Conservation (phyloP, 108 stramenopile genomes). For the Skeletonema tropicum region DNA sequence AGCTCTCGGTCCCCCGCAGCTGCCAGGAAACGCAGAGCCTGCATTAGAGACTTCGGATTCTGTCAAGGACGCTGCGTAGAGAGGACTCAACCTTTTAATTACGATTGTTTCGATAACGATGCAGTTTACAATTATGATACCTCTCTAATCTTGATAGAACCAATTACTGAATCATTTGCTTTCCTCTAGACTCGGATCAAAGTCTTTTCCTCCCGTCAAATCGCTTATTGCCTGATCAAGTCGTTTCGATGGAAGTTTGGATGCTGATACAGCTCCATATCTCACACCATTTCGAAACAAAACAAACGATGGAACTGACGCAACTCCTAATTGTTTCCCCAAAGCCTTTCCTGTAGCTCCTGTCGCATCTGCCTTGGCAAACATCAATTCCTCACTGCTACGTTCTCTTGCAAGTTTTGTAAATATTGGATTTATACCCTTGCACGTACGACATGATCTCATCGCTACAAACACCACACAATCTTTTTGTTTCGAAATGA, state of each 20-base stretch:
- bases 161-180: not conserved
- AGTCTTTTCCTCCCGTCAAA: constrained; percentile 44
- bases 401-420: constrained; percentile 68
- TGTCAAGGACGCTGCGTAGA: not conserved
- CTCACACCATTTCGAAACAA: constrained; percentile 70
- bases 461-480: constrained; percentile 81
- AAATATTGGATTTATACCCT: constrained; percentile 62
- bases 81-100: not conserved
- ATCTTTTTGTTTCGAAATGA: constrained; percentile 51
- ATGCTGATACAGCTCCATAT: constrained; percentile 66
- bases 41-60: not conserved
- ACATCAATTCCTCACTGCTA: constrained; percentile 55
- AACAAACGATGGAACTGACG: constrained; percentile 81
- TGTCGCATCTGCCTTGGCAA: constrained; percentile 79
- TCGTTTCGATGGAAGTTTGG: constrained; percentile 68
- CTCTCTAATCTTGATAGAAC: too few relatives aligned
- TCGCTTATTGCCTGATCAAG: constrained; percentile 60
- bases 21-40: not conserved
- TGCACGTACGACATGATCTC: constrained; percentile 82
- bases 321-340: constrained; percentile 61
- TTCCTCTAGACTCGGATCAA: constrained; percentile 40
- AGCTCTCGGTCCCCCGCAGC: not conserved
- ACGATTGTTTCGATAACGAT: too few relatives aligned
- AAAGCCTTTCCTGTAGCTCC: constrained; percentile 68
- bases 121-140: too few relatives aligned